Percentiles rank a stretch among this genome's conserved stretches.
Conservation (phyloP, 2,329 filamentous ascomycete species). For the Daldinia sp. region DNA sequence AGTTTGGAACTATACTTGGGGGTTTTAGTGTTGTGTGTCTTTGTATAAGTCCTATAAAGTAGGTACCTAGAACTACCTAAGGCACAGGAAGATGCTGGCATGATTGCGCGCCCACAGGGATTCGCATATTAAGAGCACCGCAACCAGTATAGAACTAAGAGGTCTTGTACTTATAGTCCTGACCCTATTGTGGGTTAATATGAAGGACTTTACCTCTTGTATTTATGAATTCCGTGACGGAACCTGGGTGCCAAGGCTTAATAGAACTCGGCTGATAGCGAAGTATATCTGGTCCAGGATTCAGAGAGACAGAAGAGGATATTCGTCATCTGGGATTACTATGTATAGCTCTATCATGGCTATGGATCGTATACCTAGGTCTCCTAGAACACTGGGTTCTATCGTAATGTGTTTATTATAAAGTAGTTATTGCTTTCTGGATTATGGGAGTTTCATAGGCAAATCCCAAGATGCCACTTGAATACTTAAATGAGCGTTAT, state of each 20-base stretch:
- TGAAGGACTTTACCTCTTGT: background rate
- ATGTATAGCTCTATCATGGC: no score
- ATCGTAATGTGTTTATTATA: no score
- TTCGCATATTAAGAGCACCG: background rate
- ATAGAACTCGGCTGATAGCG: background rate
- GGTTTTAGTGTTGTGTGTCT: background rate
- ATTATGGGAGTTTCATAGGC: no score
- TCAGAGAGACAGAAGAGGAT: no score
- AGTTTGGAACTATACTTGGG: conserved; percentile 14
- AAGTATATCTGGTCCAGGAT: background rate
- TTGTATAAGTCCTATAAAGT: background rate
- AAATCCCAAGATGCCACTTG: no score
- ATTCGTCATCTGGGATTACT: no score
- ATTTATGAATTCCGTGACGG: background rate
- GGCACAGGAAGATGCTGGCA: background rate
- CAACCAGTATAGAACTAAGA: background rate
- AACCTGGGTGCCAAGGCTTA: background rate
- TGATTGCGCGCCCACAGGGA: background rate
- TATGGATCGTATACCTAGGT: no score
- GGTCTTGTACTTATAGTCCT: background rate
- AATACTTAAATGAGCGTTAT: no score
- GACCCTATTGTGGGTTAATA: background rate
- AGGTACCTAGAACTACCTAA: background rate
- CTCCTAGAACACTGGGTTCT: no score
- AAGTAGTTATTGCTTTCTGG: no score